phyloP scores from a whole-genome alignment of 441 rosid genomes.

The Adansonia rubrostipa region DNA sequence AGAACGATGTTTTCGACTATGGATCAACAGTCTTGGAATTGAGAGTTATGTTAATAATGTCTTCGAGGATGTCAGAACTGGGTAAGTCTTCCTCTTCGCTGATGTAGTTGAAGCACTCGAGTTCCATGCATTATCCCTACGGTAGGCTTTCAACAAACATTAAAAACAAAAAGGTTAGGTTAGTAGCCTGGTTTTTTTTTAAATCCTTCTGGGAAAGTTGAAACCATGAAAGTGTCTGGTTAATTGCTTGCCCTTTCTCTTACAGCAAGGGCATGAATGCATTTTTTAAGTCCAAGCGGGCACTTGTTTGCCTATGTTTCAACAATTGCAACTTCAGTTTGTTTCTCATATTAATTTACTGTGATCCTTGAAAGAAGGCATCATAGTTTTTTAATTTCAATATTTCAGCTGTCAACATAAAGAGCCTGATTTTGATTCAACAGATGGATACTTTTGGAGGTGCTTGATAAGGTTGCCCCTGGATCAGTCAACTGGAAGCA shows the following conservation, averaged over 20 bases:
- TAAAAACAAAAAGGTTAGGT: background rate
- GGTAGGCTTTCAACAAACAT: slow-evolving; percentile 5
- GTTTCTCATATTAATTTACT: background rate
- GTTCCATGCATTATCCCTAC: background rate
- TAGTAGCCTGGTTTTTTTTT: background rate
- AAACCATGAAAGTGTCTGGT: background rate
- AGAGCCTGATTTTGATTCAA: slow-evolving; percentile 29
- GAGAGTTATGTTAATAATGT: slow-evolving; percentile 59
- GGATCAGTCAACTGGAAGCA: slow-evolving; percentile 78
- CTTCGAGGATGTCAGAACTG: slow-evolving; percentile 77
- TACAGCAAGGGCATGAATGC: background rate
- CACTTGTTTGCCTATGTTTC: background rate
- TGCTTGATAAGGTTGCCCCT: slow-evolving; percentile 66
- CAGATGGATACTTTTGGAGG: slow-evolving; percentile 77
- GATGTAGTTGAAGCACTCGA: background rate
- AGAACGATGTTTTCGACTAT: slow-evolving; percentile 71
- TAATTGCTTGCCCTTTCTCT: slow-evolving; percentile 5
- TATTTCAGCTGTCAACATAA: background rate
- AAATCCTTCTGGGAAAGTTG: background rate
- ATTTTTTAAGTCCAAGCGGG: background rate
- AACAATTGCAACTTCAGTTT: background rate
- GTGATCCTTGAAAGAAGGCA: background rate
- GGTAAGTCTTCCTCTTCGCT: slow-evolving; percentile 43
- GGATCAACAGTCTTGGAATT: slow-evolving; percentile 77
- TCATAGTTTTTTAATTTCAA: background rate